phyloP scores from a whole-genome alignment of 2,329 filamentous ascomycete species.

The Talaromyces marneffei region DNA sequence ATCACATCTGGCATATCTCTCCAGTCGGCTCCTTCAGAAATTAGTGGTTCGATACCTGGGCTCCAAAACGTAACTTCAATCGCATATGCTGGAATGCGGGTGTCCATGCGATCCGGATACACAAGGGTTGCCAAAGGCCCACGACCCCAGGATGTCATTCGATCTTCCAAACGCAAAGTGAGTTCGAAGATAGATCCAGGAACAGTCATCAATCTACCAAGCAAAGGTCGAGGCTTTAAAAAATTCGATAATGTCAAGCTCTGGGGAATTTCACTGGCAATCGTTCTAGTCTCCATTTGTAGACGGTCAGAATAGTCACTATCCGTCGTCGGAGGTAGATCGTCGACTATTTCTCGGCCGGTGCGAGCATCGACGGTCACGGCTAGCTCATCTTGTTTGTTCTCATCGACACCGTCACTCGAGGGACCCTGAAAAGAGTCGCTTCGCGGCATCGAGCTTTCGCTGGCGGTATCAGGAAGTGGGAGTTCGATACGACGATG shows the following conservation, averaged over 20 bases:
- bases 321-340: conserved; percentile 18
- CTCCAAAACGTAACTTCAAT: conserved; percentile 73
- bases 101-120: conserved; percentile 59
- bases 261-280: conserved; percentile 13
- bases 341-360: conserved; percentile 28
- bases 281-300: conserved; percentile 12
- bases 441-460: conserved; percentile 24
- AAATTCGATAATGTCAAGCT: conserved; percentile 19
- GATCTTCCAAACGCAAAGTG: conserved; percentile 59
- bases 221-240: conserved; percentile 34
- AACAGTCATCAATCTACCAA: conserved; percentile 63
- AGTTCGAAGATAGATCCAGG: conserved; percentile 60
- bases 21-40: conserved; percentile 53
- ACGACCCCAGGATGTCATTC: conserved; percentile 72
- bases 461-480: conserved; percentile 35
- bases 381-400: conserved; percentile 28
- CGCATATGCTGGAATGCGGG: conserved; percentile 72
- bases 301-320: conserved; percentile 15
- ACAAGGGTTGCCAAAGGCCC: conserved; percentile 61
- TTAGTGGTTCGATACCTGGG: conserved; percentile 57
- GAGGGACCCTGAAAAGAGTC: conserved; percentile 11
- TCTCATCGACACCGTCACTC: background rate
- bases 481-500: conserved; percentile 35
- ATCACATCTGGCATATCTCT: conserved; percentile 52
- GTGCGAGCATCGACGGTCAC: conserved; percentile 41